Percentiles rank a stretch among this genome's conserved stretches.
phyloP scores from a whole-genome alignment of 192 early-diverging fungal species.

The Coemansia guatemalensis region DNA sequence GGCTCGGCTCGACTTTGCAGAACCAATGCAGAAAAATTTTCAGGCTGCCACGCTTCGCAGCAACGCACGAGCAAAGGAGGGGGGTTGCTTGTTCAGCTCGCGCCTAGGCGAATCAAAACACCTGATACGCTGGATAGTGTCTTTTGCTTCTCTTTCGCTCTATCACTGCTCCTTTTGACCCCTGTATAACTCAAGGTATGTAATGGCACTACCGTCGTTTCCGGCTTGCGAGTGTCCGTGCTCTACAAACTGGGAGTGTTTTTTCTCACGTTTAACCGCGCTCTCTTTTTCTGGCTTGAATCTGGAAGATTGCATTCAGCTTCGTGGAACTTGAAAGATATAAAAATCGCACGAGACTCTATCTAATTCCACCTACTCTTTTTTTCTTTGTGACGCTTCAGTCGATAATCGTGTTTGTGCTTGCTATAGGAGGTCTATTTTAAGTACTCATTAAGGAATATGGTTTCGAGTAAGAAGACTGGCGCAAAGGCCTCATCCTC shows the following conservation, averaged over 20 bases:
- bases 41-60: background rate
- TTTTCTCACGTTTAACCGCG: too few species aligned
- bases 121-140: background rate
- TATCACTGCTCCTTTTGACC: background rate
- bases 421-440: background rate
- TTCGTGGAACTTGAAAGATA: too few species aligned
- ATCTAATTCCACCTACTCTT: too few species aligned
- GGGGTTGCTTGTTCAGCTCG: background rate
- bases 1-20: conserved; percentile 11
- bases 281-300: too few species aligned
- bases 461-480: background rate
- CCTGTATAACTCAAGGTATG: conserved; percentile 9
- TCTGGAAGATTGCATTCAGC: too few species aligned
- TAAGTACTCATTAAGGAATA: too few species aligned
- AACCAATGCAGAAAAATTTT: conserved; percentile 13
- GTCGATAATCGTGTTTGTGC: too few species aligned
- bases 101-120: too few species aligned
- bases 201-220: background rate
- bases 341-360: too few species aligned
- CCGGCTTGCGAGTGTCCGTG: too few species aligned
- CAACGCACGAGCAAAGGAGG: background rate
- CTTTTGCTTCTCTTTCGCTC: background rate
- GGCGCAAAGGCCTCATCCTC: conserved; percentile 10
- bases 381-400: too few species aligned
- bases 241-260: too few species aligned